Base-by-base conservation (phyloP, 352 stramenopile genomes). In the Phytophthora multivora region DNA sequence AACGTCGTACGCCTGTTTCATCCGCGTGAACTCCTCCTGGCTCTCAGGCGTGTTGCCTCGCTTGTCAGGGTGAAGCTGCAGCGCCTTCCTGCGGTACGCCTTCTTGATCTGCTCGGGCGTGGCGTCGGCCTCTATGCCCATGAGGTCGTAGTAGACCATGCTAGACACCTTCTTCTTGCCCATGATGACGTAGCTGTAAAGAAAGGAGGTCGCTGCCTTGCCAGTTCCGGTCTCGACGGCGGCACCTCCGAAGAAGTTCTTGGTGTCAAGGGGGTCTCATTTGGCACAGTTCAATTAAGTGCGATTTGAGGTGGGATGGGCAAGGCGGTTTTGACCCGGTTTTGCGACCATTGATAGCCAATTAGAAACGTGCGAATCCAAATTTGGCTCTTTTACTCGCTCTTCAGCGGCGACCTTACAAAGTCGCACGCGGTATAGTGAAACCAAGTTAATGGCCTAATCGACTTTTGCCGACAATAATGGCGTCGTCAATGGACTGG, bases 1-100 rank as follows among this genome's bases (percentile, higher is more conserved):
- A 28, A 97, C 81, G 65, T 98, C 93, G 69, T 98, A 98, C 16
- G 96, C 96, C 56, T 93, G 55, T 59, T 97, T 97, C 66, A 98
- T 92, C 33, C 79, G 74, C 31, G 88, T 96, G 68, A 98, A 98
- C 56, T 90, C 83, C n/a, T 92, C 83, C 61, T 92, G 83, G n/a
- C 75, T 75, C 66, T 92, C 83, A 6, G 79, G 79, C 46, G 83
- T 89, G 66, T 92, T 92, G 51, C 83, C 83, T 31, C 83, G 91
- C 68, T 96, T 95, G 71, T 97, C 75, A 2, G 94, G 94, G 53
- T 98, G 94, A 36, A 97, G 89, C 69, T 97, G 94, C 35, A 98
- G 74, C 50, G 93, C 93, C 68, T 93, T 90, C 58, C 84, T 86
- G 38, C 86, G 75, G 65, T 98, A 98, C 12, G 93, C 91, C 66